phyloP scores from a whole-genome alignment of 2,329 filamentous ascomycete species.

The Fusarium continuum region DNA sequence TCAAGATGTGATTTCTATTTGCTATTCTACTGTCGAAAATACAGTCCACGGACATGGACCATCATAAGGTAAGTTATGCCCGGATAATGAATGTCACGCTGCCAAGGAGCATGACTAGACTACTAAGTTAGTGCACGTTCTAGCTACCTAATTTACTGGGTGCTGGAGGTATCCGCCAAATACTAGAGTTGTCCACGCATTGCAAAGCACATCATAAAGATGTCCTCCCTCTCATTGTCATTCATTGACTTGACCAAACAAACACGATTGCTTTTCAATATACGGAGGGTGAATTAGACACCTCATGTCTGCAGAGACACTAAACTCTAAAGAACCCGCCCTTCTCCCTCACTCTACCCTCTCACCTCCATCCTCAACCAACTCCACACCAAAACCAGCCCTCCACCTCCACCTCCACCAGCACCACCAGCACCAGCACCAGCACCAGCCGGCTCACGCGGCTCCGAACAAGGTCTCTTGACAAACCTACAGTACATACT shows the following conservation, averaged over 20 bases:
- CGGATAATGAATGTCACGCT: slow-evolving; percentile 12
- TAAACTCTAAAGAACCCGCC: not conserved
- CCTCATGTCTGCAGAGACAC: not conserved
- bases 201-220: not conserved
- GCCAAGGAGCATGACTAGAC: slow-evolving; percentile 9
- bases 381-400: slow-evolving; percentile 14
- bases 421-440: too few species aligned
- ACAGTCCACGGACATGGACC: not conserved
- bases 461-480: slow-evolving; percentile 3
- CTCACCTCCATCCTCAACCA: not conserved
- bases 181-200: too few species aligned
- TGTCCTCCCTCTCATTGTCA: not conserved
- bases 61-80: not conserved
- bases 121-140: slow-evolving; percentile 3
- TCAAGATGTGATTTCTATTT: not conserved
- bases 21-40: not conserved
- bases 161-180: not conserved
- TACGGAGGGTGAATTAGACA: not conserved
- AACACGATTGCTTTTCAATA: too few species aligned
- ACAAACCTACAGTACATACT: not conserved
- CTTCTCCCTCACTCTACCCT: not conserved
- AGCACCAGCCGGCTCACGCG: slow-evolving; percentile 31
- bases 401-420: too few species aligned
- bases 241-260: not conserved
- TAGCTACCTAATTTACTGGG: not conserved